These are phyloP conservation scores for Beauveria asiatica DNA, from an alignment of 2,329 filamentous ascomycete species.

Conservation along the genomic window DNA sequence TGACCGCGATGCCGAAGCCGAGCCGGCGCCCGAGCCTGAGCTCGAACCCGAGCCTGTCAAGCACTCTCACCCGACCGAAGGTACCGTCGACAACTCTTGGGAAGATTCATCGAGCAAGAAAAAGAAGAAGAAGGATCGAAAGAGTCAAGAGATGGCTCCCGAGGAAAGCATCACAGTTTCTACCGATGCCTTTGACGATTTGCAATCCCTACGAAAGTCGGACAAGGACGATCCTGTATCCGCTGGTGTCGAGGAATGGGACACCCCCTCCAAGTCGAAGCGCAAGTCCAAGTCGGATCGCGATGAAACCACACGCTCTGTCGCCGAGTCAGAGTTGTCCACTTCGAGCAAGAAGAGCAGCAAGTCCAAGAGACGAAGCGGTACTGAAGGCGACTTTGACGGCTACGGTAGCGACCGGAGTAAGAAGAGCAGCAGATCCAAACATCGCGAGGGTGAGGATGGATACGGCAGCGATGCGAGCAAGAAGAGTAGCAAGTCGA, in stretches of 20 bases:
- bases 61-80: conserved; percentile 7
- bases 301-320: conserved; percentile 26
- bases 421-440: conserved; percentile 32
- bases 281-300: conserved; percentile 19
- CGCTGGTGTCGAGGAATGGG: conserved; percentile 24
- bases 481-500: conserved; percentile 32
- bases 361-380: conserved; percentile 30
- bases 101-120: conserved; percentile 25
- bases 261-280: conserved; percentile 25
- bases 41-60: neutral
- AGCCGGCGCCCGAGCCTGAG: conserved; percentile 15
- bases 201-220: conserved; percentile 18
- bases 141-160: conserved; percentile 20
- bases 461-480: conserved; percentile 28
- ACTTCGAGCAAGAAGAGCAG: conserved; percentile 23
- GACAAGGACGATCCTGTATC: conserved; percentile 20
- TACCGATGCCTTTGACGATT: conserved; percentile 22
- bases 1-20: neutral
- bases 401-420: conserved; percentile 28
- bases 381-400: conserved; percentile 27
- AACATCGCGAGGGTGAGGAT: conserved; percentile 29
- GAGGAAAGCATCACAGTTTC: conserved; percentile 23
- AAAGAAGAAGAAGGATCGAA: conserved; percentile 26
- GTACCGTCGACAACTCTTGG: conserved; percentile 16
- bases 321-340: conserved; percentile 29